Evolutionary conservation across 129 eudicot species (phyloP).

Genomic region (Flaveria ramosissima): DNA sequence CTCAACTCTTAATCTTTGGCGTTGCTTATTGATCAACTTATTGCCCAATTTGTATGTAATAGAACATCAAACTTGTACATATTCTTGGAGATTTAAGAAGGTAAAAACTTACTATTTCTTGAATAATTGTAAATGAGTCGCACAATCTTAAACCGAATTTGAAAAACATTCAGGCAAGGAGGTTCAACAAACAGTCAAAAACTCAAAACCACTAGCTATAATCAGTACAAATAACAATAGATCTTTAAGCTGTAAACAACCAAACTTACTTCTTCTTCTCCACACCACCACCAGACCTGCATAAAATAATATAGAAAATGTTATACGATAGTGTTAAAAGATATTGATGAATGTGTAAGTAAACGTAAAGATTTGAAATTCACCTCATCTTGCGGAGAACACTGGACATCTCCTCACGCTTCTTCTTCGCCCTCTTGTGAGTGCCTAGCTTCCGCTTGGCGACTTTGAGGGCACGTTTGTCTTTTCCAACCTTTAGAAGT

Average conservation of each 20-base stretch:
- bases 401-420: constrained; percentile 26
- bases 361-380: not conserved
- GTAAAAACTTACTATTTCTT: not conserved
- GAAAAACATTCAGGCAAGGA: constrained; percentile 6
- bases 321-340: not conserved
- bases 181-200: constrained; percentile 12
- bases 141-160: not conserved
- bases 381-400: constrained; percentile 28
- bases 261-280: constrained; percentile 23
- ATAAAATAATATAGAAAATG: not conserved
- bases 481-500: constrained; percentile 25
- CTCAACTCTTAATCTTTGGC: not conserved
- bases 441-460: constrained; percentile 25
- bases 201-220: constrained; percentile 4
- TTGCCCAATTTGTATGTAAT: not conserved
- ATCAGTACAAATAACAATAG: not conserved
- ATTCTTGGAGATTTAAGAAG: not conserved
- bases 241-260: not conserved
- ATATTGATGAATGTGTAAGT: not conserved
- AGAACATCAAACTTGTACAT: not conserved
- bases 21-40: not conserved
- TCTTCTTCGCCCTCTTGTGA: constrained; percentile 29
- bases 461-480: constrained; percentile 30
- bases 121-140: not conserved
- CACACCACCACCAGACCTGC: constrained; percentile 20